These are phyloP conservation scores for Phoma sp. DNA, from an alignment of 2,329 filamentous ascomycete species.

Conservation along the genomic window DNA sequence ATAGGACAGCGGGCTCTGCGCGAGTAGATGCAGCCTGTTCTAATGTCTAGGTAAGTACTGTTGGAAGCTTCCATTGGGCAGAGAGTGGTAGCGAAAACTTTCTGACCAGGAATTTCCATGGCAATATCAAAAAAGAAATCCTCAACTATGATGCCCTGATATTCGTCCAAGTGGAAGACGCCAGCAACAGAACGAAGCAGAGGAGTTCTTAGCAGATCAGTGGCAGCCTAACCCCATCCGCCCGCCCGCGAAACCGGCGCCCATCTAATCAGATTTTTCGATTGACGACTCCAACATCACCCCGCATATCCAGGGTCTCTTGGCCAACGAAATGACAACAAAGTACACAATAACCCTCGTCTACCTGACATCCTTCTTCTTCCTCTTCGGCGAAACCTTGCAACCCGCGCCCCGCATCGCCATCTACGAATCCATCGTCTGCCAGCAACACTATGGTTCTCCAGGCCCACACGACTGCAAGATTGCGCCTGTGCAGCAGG, in stretches of 20 bases:
- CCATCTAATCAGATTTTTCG: constrained; percentile 17
- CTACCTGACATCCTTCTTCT: constrained; percentile 28
- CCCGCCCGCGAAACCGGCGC: neutral
- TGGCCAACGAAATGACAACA: constrained; percentile 6
- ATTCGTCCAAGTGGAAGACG: too few relatives aligned
- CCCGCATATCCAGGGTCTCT: neutral
- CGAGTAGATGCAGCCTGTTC: too few relatives aligned
- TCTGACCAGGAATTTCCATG: too few relatives aligned
- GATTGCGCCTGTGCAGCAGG: constrained; percentile 24
- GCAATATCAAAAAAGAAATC: too few relatives aligned
- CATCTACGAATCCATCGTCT: constrained; percentile 29
- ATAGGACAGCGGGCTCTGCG: too few relatives aligned
- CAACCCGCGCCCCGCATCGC: constrained; percentile 30
- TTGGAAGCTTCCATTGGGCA: too few relatives aligned
- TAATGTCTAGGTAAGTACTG: too few relatives aligned
- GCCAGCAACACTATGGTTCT: constrained; percentile 18
- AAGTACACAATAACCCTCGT: constrained; percentile 21
- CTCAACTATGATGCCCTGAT: too few relatives aligned
- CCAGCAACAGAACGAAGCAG: too few relatives aligned
- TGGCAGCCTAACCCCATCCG: constrained; percentile 1
- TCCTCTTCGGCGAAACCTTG: constrained; percentile 28
- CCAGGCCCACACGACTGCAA: constrained; percentile 22
- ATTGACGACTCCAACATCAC: neutral
- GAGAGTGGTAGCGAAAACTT: too few relatives aligned
- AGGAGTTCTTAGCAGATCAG: too few relatives aligned